These are phyloP conservation scores for Purshia tridentata DNA, from an alignment of 306 rosid species.

Conservation along the genomic window DNA sequence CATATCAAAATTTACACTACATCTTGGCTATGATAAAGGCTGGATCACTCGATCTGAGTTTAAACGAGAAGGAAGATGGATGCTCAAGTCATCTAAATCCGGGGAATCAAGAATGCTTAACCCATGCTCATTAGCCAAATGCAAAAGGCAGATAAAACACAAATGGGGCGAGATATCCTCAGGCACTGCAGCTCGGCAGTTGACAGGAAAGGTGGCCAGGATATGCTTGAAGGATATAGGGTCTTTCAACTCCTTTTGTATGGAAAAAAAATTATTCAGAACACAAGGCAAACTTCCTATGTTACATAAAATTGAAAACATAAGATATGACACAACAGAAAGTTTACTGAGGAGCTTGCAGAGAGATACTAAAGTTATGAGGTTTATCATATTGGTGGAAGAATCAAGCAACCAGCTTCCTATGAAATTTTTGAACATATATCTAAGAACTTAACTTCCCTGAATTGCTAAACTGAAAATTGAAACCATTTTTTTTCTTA, in stretches of 20 bases:
- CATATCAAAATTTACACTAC: not conserved
- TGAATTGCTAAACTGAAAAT: not conserved
- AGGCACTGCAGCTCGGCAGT: constrained; percentile 19
- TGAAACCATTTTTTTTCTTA: not conserved
- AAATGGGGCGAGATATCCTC: constrained; percentile 36
- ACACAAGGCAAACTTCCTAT: not conserved
- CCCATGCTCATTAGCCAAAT: constrained; percentile 28
- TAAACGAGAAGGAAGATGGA: constrained; percentile 19
- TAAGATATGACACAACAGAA: not conserved
- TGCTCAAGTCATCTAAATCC: constrained; percentile 28
- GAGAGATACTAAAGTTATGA: not conserved
- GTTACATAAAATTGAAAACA: constrained; percentile 5
- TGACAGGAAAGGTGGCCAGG: constrained; percentile 22
- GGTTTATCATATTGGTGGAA: not conserved
- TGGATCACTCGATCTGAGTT: constrained; percentile 6
- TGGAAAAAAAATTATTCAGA: not conserved
- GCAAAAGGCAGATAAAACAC: constrained; percentile 37
- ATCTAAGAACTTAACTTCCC: not conserved
- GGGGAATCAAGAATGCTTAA: constrained; percentile 25
- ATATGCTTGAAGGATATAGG: constrained; percentile 19
- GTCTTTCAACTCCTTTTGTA: constrained; percentile 11
- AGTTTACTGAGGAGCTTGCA: not conserved
- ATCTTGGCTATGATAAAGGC: constrained; percentile 13
- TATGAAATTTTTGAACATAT: not conserved
- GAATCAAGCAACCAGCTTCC: not conserved